A percentile compares a stretch with the other conserved stretches of the same genome.
Evolutionary conservation across 2,329 filamentous ascomycete species (phyloP).

Genomic region (Cercospora citrullina): DNA sequence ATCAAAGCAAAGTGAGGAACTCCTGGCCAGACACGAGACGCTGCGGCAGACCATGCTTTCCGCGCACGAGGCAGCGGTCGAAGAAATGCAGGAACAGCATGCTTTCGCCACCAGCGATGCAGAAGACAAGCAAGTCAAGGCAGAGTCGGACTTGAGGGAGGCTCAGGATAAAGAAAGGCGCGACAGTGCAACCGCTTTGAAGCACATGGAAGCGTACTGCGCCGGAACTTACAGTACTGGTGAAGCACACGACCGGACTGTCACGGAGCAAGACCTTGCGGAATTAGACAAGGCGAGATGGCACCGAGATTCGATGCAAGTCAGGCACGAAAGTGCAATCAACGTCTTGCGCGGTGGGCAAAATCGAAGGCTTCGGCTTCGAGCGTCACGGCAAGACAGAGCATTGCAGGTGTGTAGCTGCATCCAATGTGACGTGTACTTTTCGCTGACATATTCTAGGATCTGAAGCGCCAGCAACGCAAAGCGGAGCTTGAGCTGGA

Average conservation of each 20-base stretch:
- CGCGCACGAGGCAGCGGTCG: constrained; percentile 27
- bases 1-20: constrained; percentile 25
- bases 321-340: constrained; percentile 48
- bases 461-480: constrained; percentile 39
- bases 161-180: constrained; percentile 45
- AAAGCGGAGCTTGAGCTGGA: constrained; percentile 40
- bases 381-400: constrained; percentile 43
- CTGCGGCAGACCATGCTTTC: constrained; percentile 22
- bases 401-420: constrained; percentile 34
- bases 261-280: constrained; percentile 48
- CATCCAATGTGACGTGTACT: not conserved
- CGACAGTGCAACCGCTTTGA: constrained; percentile 48
- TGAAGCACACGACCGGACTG: constrained; percentile 37
- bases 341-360: constrained; percentile 51
- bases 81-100: constrained; percentile 41
- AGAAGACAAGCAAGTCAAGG: constrained; percentile 48
- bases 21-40: constrained; percentile 27
- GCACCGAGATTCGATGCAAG: constrained; percentile 43
- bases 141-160: constrained; percentile 46
- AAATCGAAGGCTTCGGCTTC: constrained; percentile 41
- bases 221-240: constrained; percentile 39
- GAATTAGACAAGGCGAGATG: constrained; percentile 46
- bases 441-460: constrained; percentile 17
- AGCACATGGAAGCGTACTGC: constrained; percentile 53
- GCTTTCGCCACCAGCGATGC: constrained; percentile 42